Evolutionary conservation across 768 basidiomycete species (phyloP).

Genomic region (Leccinum incarnatum): DNA sequence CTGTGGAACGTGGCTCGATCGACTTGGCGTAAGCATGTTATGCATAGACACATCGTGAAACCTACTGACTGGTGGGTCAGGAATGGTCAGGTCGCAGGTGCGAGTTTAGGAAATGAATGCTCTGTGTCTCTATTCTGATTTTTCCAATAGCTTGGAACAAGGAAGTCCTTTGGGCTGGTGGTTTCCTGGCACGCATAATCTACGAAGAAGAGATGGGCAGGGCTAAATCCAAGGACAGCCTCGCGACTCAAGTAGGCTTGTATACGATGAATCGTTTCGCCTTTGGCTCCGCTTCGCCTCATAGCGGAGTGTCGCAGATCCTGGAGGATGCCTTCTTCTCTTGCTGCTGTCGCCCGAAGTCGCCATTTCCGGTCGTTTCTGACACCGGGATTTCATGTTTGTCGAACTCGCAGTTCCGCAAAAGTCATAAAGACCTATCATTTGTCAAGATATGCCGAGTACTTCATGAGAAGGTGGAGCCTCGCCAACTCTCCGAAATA

Average conservation of each 20-base stretch:
- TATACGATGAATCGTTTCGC: constrained; percentile 87
- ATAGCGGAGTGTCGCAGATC: constrained; percentile 31
- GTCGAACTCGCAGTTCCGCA: constrained; percentile 6
- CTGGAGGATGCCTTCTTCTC: constrained; percentile 17
- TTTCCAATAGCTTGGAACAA: constrained; percentile 73
- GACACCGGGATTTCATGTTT: constrained; percentile 3
- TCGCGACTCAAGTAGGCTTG: constrained; percentile 37
- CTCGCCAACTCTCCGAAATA: constrained; percentile 4
- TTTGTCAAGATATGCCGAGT: constrained; percentile 7
- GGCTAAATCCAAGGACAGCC: not conserved
- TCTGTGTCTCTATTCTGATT: not conserved
- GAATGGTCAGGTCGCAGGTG: constrained; percentile 81
- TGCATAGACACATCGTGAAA: not conserved
- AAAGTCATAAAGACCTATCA: not conserved
- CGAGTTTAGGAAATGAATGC: constrained; percentile 18
- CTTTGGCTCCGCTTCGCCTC: constrained; percentile 29
- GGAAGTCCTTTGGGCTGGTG: constrained; percentile 81
- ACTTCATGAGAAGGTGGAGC: constrained; percentile 4
- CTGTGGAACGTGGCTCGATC: constrained; percentile 90
- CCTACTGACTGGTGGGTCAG: constrained; percentile 35
- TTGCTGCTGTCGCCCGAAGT: not conserved
- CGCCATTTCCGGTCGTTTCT: constrained; percentile 16
- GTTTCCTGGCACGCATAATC: constrained; percentile 73
- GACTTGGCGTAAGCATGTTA: constrained; percentile 66
- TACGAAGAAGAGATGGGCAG: constrained; percentile 76